Conservation (phyloP, 306 rosid species). For the Ormosia emarginata region DNA sequence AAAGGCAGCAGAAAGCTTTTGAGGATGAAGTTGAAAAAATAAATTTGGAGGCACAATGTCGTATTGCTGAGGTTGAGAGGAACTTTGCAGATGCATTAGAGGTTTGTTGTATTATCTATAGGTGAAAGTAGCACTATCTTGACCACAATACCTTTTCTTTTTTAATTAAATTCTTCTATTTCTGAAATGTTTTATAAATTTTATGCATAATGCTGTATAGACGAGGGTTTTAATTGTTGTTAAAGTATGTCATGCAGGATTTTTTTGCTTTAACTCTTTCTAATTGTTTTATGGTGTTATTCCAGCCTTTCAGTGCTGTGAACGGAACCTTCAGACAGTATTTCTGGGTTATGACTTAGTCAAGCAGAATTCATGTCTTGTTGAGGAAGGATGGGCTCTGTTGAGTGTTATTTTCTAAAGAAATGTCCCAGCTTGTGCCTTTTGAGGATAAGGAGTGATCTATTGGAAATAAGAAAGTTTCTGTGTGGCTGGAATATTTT, state of each 20-base stretch:
- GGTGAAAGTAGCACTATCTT: conserved; percentile 6
- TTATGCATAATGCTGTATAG: not conserved
- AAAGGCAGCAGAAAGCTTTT: conserved; percentile 82
- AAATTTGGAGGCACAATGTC: conserved; percentile 68
- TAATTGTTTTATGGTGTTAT: conserved; percentile 1
- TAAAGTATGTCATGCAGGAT: not conserved
- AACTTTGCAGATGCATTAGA: conserved; percentile 90
- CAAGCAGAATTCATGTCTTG: not conserved
- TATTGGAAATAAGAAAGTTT: conserved; percentile 1
- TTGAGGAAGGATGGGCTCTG: conserved; percentile 17
- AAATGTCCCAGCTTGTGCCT: not conserved
- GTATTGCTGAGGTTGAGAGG: conserved; percentile 75
- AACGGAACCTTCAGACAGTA: conserved; percentile 13
- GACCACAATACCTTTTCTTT: not conserved
- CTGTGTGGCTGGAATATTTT: not conserved
- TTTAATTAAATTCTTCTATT: not conserved
- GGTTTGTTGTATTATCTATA: conserved; percentile 49
- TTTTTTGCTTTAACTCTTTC: not conserved
- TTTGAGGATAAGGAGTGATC: conserved; percentile 13
- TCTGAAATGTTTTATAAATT: not conserved
- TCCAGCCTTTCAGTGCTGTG: conserved; percentile 9
- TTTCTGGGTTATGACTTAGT: not conserved
- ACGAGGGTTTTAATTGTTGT: not conserved
- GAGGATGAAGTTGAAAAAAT: conserved; percentile 83
- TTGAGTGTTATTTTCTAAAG: not conserved